These are phyloP conservation scores for Harrya chromipes DNA, from an alignment of 768 basidiomycete genomes.

Conservation along the genomic window DNA sequence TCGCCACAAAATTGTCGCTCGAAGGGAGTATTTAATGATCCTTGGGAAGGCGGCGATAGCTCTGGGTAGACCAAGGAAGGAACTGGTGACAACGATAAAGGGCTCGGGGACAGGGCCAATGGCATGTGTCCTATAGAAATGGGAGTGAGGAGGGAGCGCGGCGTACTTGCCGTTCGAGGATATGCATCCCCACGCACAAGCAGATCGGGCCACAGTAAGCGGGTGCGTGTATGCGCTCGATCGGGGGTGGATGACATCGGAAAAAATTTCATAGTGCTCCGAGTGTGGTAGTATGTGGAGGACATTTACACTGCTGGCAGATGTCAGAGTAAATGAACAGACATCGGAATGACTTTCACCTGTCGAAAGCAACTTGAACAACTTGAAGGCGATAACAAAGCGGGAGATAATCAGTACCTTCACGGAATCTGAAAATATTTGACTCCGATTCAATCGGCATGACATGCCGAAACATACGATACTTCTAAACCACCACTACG, in stretches of 20 bases:
- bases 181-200: not conserved
- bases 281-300: slow-evolving; percentile 4
- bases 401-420: not conserved
- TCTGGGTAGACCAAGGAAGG: slow-evolving; percentile 19
- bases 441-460: slow-evolving; percentile 21
- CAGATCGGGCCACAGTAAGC: not conserved
- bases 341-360: slow-evolving; percentile 4
- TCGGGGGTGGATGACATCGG: slow-evolving; percentile 14
- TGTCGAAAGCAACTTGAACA: slow-evolving; percentile 9
- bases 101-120: slow-evolving; percentile 28
- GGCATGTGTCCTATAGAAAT: slow-evolving; percentile 6
- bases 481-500: not conserved
- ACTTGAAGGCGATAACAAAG: not conserved
- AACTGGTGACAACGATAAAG: slow-evolving; percentile 17
- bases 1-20: slow-evolving; percentile 27
- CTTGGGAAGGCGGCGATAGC: slow-evolving; percentile 29
- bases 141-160: slow-evolving; percentile 8
- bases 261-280: not conserved
- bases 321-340: not conserved
- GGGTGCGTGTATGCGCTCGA: not conserved
- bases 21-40: slow-evolving; percentile 26
- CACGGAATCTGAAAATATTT: slow-evolving; percentile 14
- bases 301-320: not conserved
- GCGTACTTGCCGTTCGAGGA: slow-evolving; percentile 1
- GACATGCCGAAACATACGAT: slow-evolving; percentile 17